Evolutionary conservation across 169 alveolate genomes (phyloP).

Genomic region (Plasmodium knowlesi): DNA sequence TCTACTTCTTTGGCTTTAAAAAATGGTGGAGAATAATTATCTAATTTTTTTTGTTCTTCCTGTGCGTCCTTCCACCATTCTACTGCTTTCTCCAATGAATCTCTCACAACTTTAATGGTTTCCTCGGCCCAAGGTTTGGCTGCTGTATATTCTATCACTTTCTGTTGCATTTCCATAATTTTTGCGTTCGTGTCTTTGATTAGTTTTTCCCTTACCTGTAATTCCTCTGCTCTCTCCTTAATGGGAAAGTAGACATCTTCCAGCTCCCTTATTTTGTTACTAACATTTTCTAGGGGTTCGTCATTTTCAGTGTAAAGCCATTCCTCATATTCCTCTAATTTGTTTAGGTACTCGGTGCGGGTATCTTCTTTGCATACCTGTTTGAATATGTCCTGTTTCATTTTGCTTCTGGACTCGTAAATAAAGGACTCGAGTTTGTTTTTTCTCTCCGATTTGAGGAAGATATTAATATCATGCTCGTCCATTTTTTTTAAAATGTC

Average conservation of each 20-base stretch:
- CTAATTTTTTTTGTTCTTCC: slow-evolving; percentile 75
- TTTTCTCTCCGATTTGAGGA: slow-evolving; percentile 61
- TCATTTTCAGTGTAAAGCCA: slow-evolving; percentile 72
- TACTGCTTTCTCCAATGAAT: slow-evolving; percentile 56
- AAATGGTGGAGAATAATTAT: slow-evolving; percentile 63
- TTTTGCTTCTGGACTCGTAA: slow-evolving; percentile 71
- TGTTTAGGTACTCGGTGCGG: slow-evolving; percentile 25
- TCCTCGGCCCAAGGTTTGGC: slow-evolving; percentile 74
- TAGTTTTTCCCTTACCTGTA: slow-evolving; percentile 23
- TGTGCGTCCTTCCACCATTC: slow-evolving; percentile 55
- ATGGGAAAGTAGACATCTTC: slow-evolving; percentile 60
- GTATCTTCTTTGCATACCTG: slow-evolving; percentile 56
- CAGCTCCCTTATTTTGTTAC: slow-evolving; percentile 44
- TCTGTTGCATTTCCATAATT: slow-evolving; percentile 42
- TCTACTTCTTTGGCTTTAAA: slow-evolving; percentile 72
- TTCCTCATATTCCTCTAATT: slow-evolving; percentile 73
- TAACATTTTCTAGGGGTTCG: slow-evolving; percentile 75
- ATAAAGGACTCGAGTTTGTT: slow-evolving; percentile 65
- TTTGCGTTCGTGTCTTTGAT: slow-evolving; percentile 42
- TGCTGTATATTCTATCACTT: slow-evolving; percentile 10
- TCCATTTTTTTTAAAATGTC: slow-evolving; percentile 58
- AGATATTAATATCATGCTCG: slow-evolving; percentile 57
- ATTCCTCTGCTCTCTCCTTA: slow-evolving; percentile 76
- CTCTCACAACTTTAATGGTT: slow-evolving; percentile 44
- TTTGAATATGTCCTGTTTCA: slow-evolving; percentile 71